Base-by-base conservation (phyloP, 2,329 filamentous ascomycete species). In the Colletotrichum ledebouriae region DNA sequence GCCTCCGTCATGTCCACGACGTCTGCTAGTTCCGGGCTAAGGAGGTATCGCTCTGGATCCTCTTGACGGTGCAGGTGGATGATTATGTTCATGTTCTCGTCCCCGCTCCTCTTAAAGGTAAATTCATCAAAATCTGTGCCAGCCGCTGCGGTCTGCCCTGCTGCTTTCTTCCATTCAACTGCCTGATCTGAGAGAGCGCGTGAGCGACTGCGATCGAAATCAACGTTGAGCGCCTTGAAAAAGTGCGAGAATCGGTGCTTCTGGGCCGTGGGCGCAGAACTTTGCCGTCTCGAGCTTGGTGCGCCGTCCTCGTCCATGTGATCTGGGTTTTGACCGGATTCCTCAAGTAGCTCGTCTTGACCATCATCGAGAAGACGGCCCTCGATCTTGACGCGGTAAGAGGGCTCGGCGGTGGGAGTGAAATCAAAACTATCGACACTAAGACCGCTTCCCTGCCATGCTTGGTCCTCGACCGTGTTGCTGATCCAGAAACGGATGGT, bases 401-500 rank as follows among this genome's bases (percentile, higher is more conserved):
- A 92, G 2, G 93, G 92, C 73, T 94, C 91, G 72, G 87, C 86
- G 71, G 89, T 93, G 59, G 90, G 89, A 60, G 89, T 90, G 75
- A 97, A 94, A 76, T 97, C 94, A 72, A 96, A 96, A 41, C 88
- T 88, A 76, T 95, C 90, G 11, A 90, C 86, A 69, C 90, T 90
- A 69, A 91, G 83, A 46, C 84, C 84, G 73, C 85, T 88, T 44
- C 85, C 86, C 80, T 99, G 96, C 96, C 96, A 98, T 37, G 92
- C 90, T 81, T 99, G 96, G 76, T 96, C 93, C 78, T 98, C 94
- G 39, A 91, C 94, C 1, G 94, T 97, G 80, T 99, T 99, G 75
- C 90, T 94, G 75, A 99, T 90, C 94, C 94, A 98, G 71, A 99
- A 88, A 70, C 95, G 92, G 79, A 99, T 85, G 3, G 94, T 97